phyloP scores from a whole-genome alignment of 1,284 basidiomycete species.

The Boletellus deceptivus region DNA sequence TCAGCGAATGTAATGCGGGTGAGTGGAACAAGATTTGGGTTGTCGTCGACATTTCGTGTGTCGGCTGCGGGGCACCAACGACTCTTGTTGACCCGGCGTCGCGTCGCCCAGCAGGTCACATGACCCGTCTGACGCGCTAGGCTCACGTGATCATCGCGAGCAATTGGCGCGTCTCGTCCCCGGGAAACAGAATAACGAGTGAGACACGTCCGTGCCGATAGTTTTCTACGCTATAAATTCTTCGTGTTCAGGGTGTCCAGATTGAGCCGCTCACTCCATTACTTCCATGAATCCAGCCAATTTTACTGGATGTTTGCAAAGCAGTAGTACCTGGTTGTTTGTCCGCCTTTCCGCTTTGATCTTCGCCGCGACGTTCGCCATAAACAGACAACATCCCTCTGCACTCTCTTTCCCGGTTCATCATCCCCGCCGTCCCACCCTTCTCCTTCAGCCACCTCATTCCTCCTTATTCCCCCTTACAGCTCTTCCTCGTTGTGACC shows the following conservation, averaged over 20 bases:
- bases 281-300: not conserved
- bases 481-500: not conserved
- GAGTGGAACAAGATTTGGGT: constrained; percentile 79
- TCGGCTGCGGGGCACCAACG: constrained; percentile 2
- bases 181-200: constrained; percentile 11
- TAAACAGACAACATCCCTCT: constrained; percentile 14
- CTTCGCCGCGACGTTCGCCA: constrained; percentile 9
- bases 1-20: constrained; percentile 73
- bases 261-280: too few relatives aligned
- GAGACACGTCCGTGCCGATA: constrained; percentile 13
- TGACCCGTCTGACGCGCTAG: constrained; percentile 9
- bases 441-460: not conserved
- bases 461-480: not conserved
- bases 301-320: constrained; percentile 4
- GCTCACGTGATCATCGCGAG: constrained; percentile 17
- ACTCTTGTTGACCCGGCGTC: constrained; percentile 12
- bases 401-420: not conserved
- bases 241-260: not conserved
- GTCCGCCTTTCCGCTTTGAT: constrained; percentile 16
- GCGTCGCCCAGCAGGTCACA: constrained; percentile 15
- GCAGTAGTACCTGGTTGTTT: constrained; percentile 10
- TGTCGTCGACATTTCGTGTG: constrained; percentile 53
- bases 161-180: constrained; percentile 1
- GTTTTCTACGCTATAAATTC: not conserved
- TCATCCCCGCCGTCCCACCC: not conserved